Evolutionary conservation across 106 monocot genomes (phyloP), one percentile per base, ranked within the genome.

Genomic region (Agapanthus africanus): DNA sequence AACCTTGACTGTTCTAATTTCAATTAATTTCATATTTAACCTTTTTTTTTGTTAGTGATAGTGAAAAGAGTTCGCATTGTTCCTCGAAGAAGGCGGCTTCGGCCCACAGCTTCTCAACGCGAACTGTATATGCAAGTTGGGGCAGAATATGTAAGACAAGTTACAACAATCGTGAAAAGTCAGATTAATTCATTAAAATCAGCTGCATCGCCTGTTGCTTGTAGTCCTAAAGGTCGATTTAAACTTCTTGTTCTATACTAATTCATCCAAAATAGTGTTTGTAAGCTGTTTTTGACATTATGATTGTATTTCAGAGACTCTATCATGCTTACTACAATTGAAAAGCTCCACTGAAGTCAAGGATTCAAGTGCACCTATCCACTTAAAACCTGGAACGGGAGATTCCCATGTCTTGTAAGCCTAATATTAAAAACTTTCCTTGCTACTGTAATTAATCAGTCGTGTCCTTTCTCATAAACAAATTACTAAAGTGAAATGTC

Each of bases 331-430:
- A 42, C 18, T 93, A 11, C 78, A 84, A 66, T 67, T 93, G 70
- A 81, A 80, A 77, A 86, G 79, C 57, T 84, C 83, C 33, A 61
- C 5, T 16, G 74, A 79, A 60, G 71, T 76, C 21, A 36, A 60
- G 26, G 83, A 81, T 15, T 52, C 76, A 18, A 50, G 49, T 36
- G 80, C 86, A 22, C 37, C 47, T 26, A 47, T 79, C 39, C 76
- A 62, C 62, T 79, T 89, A 68, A 83, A 78, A 63, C 86, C 93
- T 37, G 88, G 93, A 65, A 82, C 56, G 54, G 83, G 85, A 25
- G 81, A 93, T 44, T 85, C 86, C 76, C 70, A 84, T 79, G 41
- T 79, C 22, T 89, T 93, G 93, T 93, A 82, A 77, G 86, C 77
- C 22, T 32, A 44, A 27, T 37, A 38, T 30, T n/a, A 39, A 30